Base-by-base conservation (phyloP, 768 basidiomycete species). In the Favolaschia claudopus region DNA sequence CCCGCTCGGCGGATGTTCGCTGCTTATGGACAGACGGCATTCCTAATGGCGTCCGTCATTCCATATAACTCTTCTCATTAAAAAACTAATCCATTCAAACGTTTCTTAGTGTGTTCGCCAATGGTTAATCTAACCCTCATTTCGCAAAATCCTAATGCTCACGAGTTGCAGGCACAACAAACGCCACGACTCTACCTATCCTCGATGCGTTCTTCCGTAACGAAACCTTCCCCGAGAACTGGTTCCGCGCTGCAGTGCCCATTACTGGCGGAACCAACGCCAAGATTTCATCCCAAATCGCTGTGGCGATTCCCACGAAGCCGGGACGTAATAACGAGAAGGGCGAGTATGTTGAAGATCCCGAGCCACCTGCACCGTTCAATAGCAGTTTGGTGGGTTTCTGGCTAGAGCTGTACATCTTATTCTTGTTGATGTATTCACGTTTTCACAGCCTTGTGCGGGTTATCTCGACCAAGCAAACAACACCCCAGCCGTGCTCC, bases 201-300 rank as follows among this genome's bases (percentile, higher is more conserved):
- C 15, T 62, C 28, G 39, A 28, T 15, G 56, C 60, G 17, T 62
- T 62, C 31, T 62, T 62, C 27, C 47, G 55, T 6, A 57, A 62
- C 42, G 55, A 62, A 34, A 62, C 43, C 8, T 62, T 55, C 48
- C 59, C 59, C 27, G 22, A 25, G 17, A 55, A 61, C 40, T 61
- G 60, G 60, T 45, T 47, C 60, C 60, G 60, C 36, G 38, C 60
- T 4, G 53, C 60, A 7, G 25, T 28, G 13, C 53, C 52, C 13
- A 34, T 48, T 8, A 24, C 31, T 28, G 47, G 53, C 10, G 7
- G 19, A n/a, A 14, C 38, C n/a, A 31, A 32, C 14, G 17, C 47
- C 22, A 31, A 5, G 15, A 4, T n/a, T n/a, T n/a, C n/a, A n/a
- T n/a, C n/a, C n/a, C n/a, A 48, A 12, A 61, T 55, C 31, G 42